A percentile compares a stretch with the other conserved stretches of the same genome.
These are phyloP conservation scores for Patellifolia procumbens DNA, from an alignment of 179 eudicot genomes.

Conservation along the genomic window DNA sequence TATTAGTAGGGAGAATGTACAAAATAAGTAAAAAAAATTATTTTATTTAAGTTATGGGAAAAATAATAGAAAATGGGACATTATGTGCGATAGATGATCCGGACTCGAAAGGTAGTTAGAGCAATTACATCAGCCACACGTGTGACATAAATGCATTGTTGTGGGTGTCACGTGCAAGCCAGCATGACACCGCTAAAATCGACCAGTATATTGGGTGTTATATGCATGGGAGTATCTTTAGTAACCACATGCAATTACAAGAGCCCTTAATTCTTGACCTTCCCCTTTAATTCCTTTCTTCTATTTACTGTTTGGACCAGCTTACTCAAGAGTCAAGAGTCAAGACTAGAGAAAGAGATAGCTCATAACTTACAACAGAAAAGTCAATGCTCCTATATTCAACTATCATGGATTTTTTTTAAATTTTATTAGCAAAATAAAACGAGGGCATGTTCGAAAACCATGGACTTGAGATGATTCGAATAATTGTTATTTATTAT, in stretches of 20 bases:
- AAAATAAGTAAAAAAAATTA: no score
- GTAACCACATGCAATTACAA: conserved; percentile 13
- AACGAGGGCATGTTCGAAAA: no score
- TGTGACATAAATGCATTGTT: conserved; percentile 16
- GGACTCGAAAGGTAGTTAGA: no score
- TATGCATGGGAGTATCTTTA: conserved; percentile 13
- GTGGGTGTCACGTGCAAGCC: conserved; percentile 30
- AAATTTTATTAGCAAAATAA: no score
- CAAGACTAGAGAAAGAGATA: no score
- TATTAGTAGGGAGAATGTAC: no score
- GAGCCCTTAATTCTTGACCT: background rate
- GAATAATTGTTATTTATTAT: no score
- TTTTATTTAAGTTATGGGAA: no score
- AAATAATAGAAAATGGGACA: no score
- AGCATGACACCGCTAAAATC: conserved; percentile 24
- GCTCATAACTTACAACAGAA: background rate
- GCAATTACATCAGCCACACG: conserved; percentile 12
- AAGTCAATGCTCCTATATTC: background rate
- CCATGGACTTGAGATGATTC: background rate
- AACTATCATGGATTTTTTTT: no score
- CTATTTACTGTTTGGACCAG: background rate
- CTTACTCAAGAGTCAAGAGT: no score
- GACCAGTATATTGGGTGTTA: conserved; percentile 21
- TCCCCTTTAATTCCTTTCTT: background rate
- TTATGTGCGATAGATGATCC: no score